Evolutionary conservation across 1,284 basidiomycete genomes (phyloP), one percentile per base, ranked within the genome.

Genomic region (Fistulinella cinereoalba): DNA sequence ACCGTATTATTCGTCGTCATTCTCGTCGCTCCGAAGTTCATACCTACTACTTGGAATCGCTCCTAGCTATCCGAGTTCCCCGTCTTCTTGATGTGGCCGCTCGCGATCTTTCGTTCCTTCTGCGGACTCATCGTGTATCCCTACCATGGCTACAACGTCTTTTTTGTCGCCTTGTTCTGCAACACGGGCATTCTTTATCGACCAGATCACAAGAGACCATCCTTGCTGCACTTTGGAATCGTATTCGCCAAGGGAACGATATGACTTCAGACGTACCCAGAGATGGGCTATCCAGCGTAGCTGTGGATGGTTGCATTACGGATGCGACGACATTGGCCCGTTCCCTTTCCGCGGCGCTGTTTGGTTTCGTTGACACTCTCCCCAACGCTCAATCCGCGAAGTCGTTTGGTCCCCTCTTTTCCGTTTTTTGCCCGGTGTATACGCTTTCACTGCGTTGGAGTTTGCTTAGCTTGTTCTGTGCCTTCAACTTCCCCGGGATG

Each of bases 141-240:
- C 54, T 65, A 23, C 49, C 57, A 3, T 42, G 56, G 22, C 16
- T 73, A 10, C 54, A 62, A 22, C 47, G 41, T n/a, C 29, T 67
- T 1, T 52, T 75, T 5, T 65, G 61, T 49, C 51, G 49, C 25
- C 29, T 64, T 19, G 53, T 68, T 13, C 31, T 68, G 18, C 44
- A 49, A 11, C 15, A 53, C 9, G 52, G 55, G 2, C 10, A 1
- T 12, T 10, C 2, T 16, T 41, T 62, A 21, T 55, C 64, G 13
- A 34, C 32, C 6, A 44, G 16, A 44, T 57, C 60, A 8, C 62
- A 51, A 42, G 51, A 55, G 29, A 33, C 28, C 16, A 52, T 62
- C 19, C 48, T 62, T 32, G 34, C 51, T 25, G 51, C 57, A 2
- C 48, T 62, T 43, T 66, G 64, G 64, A 39, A 25, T 41, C 60